Evolutionary conservation across 108 stramenopile species (phyloP), one percentile per base, ranked within the genome.

Genomic region (Chaetoceros tenuissimus): DNA sequence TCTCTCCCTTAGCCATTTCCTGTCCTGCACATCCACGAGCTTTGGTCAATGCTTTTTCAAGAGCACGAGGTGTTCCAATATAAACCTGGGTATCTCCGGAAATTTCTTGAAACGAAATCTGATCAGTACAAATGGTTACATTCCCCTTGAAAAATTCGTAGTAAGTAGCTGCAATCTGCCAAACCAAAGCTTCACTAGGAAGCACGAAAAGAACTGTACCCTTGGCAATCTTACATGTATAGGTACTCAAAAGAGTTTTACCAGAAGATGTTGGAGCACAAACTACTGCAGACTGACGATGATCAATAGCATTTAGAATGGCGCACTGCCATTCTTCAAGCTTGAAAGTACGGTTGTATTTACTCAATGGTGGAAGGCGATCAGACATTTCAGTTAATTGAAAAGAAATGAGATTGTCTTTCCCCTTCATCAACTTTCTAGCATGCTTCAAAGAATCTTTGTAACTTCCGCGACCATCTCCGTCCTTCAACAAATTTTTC

Each of bases 151-250:
- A 94, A 67, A 98, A 94, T 60, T 98, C 87, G 62, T 94, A 87
- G 82, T 97, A 98, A 28, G 95, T 95, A 10, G 98, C 96, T n/a
- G 98, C 98, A 66, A 99, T 94, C 78, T 99, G 98, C 98, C 98
- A 99, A 2, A 97, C 98, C 25, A 99, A 82, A 19, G 95, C 97
- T 84, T 99, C 98, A 56, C 96, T 95, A 54, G 98, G 98, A 46
- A 99, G 87, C 23, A 95, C 94, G 61, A 99, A 99, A 27, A 99
- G 84, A 29, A 98, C 95, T 17, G 88, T 91, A 13, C 86, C 89
- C 26, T 71, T 64, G 1, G 84, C 84, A 60, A 84, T 67, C 77
- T 83, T 93, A 91, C 94, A 96, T 17, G 92, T 93, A 80, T 94
- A 99, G 17, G 97, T 96, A 77, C 96, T 97, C 53, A 99, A 74